Base-by-base conservation (phyloP, 148 eudicot species). In the Rhododendron vialii region DNA sequence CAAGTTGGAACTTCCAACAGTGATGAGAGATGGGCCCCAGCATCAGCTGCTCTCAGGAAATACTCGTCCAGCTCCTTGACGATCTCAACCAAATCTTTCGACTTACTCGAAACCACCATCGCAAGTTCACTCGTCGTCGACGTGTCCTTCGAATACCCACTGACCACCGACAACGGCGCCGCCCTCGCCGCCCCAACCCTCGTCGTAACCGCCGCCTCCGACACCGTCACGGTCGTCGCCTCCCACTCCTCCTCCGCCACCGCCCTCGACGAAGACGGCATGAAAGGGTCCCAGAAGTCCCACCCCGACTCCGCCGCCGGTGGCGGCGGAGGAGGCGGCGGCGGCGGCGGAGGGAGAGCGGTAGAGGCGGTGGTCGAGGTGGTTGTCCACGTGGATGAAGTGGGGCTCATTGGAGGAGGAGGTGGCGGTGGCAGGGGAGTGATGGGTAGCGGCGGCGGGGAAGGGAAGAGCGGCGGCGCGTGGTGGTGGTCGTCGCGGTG, bases 271-370 rank as follows among this genome's bases (percentile, higher is more conserved):
- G 90, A 86, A 12, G 93, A 84, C 10, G 93, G 93, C 82, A 91
- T 88, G 79, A 94, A 97, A 5, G 98, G 98, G 87, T 95, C 98
- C 98, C 98, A 95, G 90, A 94, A 97, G 85, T 94, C 99, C 98
- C 99, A 97, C 18, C 89, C 88, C 10, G 98, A 92, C 22, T 91
- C 86, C 15, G 88, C 74, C 35, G 82, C 76, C 43, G 85, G 86
- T 1, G 93, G 91, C 41, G 83, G 82, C 36, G 85, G 86, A 3
- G 93, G 92, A 1, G 94, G 82, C 33, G 85, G 86, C 12, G 93
- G 86, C 12, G 93, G 92, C 2, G 94, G 96, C 0, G 95, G 94
- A 2, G 92, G 93, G 0, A 89, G 38, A 65, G 87, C 2, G 80
- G 86, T 83, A 15, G 89, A 7, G 91, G 84, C 3, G 88, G 90